phyloP scores from a whole-genome alignment of 305 asterid genomes.

The Solanum chacoense region DNA sequence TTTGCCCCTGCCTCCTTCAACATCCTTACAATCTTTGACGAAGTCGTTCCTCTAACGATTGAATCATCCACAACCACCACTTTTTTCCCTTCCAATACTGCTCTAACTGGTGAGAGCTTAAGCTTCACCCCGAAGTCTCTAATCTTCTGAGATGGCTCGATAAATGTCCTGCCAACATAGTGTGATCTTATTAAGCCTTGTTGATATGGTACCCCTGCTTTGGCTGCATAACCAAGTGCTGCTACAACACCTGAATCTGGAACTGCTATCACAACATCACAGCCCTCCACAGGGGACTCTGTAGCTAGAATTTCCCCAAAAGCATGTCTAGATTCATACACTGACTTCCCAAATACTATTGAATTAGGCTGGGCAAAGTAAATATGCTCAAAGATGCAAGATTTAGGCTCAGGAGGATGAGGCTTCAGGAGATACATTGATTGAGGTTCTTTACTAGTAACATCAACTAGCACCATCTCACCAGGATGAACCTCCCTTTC shows the following conservation, averaged over 20 bases:
- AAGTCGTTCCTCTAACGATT: slow-evolving; percentile 78
- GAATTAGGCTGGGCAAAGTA: slow-evolving; percentile 49
- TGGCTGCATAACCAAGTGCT: slow-evolving; percentile 50
- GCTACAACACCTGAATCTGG: slow-evolving; percentile 68
- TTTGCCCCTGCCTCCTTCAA: slow-evolving; percentile 17
- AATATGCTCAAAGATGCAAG: slow-evolving; percentile 60
- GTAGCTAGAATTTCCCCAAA: slow-evolving; percentile 47
- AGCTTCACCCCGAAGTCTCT: slow-evolving; percentile 81
- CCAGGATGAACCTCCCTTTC: slow-evolving; percentile 21
- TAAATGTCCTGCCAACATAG: slow-evolving; percentile 80
- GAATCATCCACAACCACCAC: slow-evolving; percentile 97
- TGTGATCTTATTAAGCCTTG: slow-evolving; percentile 9
- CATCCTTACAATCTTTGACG: slow-evolving; percentile 74
- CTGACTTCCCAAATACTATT: slow-evolving; percentile 42
- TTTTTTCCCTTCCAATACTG: slow-evolving; percentile 70
- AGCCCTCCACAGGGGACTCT: slow-evolving; percentile 40
- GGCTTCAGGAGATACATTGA: slow-evolving; percentile 10
- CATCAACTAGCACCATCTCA: slow-evolving; percentile 16
- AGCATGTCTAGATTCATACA: slow-evolving; percentile 34
- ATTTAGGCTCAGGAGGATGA: slow-evolving; percentile 32
- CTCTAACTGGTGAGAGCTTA: slow-evolving; percentile 69
- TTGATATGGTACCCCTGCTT: slow-evolving; percentile 30
- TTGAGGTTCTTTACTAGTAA: background rate
- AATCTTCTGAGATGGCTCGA: slow-evolving; percentile 81
- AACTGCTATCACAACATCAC: slow-evolving; percentile 62